phyloP scores from a whole-genome alignment of 1,284 basidiomycete species.

The Ustilago tritici region DNA sequence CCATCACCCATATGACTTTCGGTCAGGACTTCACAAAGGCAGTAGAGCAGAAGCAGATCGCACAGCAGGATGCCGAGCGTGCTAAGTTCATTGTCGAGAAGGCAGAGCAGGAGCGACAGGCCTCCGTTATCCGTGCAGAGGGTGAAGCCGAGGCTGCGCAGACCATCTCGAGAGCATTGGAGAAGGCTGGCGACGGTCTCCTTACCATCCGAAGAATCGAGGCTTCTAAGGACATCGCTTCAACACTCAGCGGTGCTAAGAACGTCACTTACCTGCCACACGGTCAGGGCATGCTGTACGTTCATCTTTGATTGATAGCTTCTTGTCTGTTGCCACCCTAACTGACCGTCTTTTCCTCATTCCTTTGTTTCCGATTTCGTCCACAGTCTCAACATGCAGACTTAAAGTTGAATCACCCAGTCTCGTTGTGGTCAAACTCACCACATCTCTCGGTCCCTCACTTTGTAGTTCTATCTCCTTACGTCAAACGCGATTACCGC shows the following conservation, averaged over 20 bases:
- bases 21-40: slow-evolving; percentile 77
- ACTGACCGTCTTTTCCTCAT: not conserved
- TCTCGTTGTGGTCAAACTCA: not conserved
- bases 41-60: slow-evolving; percentile 98
- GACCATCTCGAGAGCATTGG: slow-evolving; percentile 91
- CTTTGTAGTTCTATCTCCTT: slow-evolving; percentile 43
- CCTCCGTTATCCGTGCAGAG: slow-evolving; percentile 95
- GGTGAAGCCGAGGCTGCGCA: slow-evolving; percentile 90
- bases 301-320: slow-evolving; percentile 19
- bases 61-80: slow-evolving; percentile 91
- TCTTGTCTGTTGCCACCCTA: slow-evolving; percentile 2
- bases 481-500: slow-evolving; percentile 36
- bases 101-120: slow-evolving; percentile 97
- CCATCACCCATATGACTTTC: slow-evolving; percentile 79
- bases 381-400: slow-evolving; percentile 48
- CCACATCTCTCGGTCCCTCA: slow-evolving; percentile 6
- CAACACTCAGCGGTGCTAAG: slow-evolving; percentile 69
- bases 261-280: slow-evolving; percentile 72
- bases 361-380: not conserved
- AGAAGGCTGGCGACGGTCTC: slow-evolving; percentile 94
- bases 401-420: slow-evolving; percentile 7
- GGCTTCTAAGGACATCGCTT: slow-evolving; percentile 92
- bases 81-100: slow-evolving; percentile 98
- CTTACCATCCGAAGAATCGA: slow-evolving; percentile 96
- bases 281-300: slow-evolving; percentile 69